A percentile compares a stretch with the other conserved stretches of the same genome.
These are phyloP conservation scores for Hypoxylon sp. DNA, from an alignment of 2,329 filamentous ascomycete genomes.

Conservation along the genomic window DNA sequence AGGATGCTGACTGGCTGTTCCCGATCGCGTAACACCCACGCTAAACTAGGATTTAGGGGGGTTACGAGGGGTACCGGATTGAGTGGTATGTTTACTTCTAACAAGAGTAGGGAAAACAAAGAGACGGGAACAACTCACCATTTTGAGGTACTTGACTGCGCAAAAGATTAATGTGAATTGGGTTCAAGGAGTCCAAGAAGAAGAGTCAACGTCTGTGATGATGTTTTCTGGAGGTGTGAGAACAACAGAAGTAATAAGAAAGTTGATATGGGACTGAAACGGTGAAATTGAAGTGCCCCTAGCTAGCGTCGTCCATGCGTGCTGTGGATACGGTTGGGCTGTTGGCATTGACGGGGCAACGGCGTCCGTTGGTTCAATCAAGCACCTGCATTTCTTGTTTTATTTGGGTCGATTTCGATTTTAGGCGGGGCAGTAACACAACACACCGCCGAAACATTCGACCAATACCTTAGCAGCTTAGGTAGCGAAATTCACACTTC, in stretches of 20 bases:
- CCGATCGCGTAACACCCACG: constrained; percentile 43
- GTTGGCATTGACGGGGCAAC: constrained; percentile 55
- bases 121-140: constrained; percentile 49
- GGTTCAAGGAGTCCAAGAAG: constrained; percentile 25
- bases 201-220: constrained; percentile 44
- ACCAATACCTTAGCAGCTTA: no score
- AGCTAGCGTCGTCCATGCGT: constrained; percentile 46
- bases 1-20: constrained; percentile 47
- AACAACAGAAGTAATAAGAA: constrained; percentile 42
- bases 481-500: no score
- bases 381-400: constrained; percentile 2
- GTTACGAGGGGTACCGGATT: constrained; percentile 46
- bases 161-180: constrained; percentile 12
- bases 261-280: constrained; percentile 45
- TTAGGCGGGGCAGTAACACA: constrained; percentile 31
- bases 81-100: constrained; percentile 47
- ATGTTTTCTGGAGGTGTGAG: constrained; percentile 50
- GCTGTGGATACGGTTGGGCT: constrained; percentile 36
- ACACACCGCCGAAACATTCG: constrained; percentile 20
- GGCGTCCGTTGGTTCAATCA: constrained; percentile 21
- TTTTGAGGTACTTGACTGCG: constrained; percentile 35
- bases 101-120: constrained; percentile 24
- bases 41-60: constrained; percentile 53
- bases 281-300: constrained; percentile 45
- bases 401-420: constrained; percentile 27